Evolutionary conservation across 225 moss, liverwort and hornwort genomes (phyloP), one percentile per base, ranked within the genome.

Genomic region (Pseudoscleropodium purum): DNA sequence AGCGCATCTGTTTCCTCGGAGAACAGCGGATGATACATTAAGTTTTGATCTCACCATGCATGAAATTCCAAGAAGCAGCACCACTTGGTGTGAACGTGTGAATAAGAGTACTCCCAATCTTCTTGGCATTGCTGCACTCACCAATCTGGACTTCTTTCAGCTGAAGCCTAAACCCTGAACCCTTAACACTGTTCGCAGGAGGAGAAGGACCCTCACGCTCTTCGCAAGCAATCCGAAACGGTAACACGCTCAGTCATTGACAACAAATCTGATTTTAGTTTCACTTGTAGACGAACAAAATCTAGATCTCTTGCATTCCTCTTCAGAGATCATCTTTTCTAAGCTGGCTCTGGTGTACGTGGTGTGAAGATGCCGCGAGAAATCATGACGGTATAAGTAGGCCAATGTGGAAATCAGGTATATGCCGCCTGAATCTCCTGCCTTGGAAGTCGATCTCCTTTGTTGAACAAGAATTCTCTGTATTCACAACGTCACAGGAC

Each of bases 371-470:
- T 94, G 94, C 94, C 94, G 65, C 93, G 94, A 59, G 94, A 93
- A 89, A 93, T 94, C 57, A 94, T 93, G 70, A 94, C 90, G 61
- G 85, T 94, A 84, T 92, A 94, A 94, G 90, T 92, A 52, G 94
- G 93, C 61, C 94, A 94, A 87, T 94, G 94, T 83, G 94, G 94
- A 75, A 94, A 94, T 59, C 94, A 94, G 91, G 94, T 90, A 82
- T 41, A 80, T 34, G 26, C 37, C 17, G 31, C 36, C 7, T 81
- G 12, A 41, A 81, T 88, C 54, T 72, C 73, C 30, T 78, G 20
- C 47, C 18, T 37, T 37, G 60, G 52, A 61, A 87, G 5, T 25
- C 19, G 49, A 49, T 61, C 52, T 64, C 25, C 7, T 19, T 36
- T 82, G 20, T 41, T 85, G 24, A 47, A 26, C 59, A 51, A 34